phyloP scores from a whole-genome alignment of 176 grass and related monocot species.

The Hyparrhenia diplandra region DNA sequence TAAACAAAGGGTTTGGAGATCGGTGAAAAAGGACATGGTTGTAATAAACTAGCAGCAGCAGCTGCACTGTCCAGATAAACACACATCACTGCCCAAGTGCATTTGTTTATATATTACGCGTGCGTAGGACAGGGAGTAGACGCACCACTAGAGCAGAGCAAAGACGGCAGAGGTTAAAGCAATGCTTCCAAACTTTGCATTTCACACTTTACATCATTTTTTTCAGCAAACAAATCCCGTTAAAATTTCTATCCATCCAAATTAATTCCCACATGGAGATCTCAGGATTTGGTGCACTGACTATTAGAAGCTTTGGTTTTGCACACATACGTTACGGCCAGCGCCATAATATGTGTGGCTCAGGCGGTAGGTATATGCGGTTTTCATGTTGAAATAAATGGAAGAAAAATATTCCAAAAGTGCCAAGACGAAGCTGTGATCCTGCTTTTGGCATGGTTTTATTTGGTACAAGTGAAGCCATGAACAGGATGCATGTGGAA shows the following conservation, averaged over 20 bases:
- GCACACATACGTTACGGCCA: not conserved
- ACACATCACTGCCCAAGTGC: not conserved
- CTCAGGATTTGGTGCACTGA: slow-evolving; percentile 13
- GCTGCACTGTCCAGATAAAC: not conserved
- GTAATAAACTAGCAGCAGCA: not conserved
- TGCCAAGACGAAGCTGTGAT: not conserved
- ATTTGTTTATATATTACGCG: not conserved
- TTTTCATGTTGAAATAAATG: not conserved
- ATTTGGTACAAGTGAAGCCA: not conserved
- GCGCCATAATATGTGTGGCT: not conserved
- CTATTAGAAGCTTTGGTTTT: slow-evolving; percentile 23
- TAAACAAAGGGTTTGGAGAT: not conserved
- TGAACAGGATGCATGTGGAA: slow-evolving; percentile 31
- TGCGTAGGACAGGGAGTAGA: not conserved
- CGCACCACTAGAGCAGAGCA: not conserved
- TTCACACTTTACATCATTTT: slow-evolving; percentile 21
- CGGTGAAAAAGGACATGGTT: not conserved
- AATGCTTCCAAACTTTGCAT: slow-evolving; percentile 40
- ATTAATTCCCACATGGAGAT: slow-evolving; percentile 14
- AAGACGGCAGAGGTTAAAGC: slow-evolving; percentile 27
- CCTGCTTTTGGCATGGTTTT: slow-evolving; percentile 2
- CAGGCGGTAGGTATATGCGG: not conserved
- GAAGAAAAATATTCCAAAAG: not conserved
- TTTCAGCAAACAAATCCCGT: not conserved
- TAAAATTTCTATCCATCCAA: not conserved